Conservation (phyloP, 2,329 filamentous ascomycete genomes). For the Apiospora koreana region DNA sequence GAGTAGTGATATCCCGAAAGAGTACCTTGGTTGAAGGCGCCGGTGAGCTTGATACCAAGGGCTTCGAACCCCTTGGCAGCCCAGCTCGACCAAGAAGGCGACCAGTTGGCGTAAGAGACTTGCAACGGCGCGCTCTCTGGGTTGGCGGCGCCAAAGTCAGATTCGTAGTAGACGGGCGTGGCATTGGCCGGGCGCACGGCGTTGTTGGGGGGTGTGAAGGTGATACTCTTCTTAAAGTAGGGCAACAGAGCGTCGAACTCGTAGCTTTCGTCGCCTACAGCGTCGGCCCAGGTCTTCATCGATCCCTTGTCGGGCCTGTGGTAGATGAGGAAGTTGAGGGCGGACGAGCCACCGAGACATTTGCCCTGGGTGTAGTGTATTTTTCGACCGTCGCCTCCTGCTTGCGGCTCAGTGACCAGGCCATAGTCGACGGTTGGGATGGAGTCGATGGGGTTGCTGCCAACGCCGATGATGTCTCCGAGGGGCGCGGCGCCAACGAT, state of each 20-base stretch:
- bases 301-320: constrained; percentile 26
- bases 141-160: constrained; percentile 27
- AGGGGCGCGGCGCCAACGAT: constrained; percentile 18
- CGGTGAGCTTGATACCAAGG: constrained; percentile 37
- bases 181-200: constrained; percentile 28
- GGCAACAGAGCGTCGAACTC: constrained; percentile 26
- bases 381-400: constrained; percentile 12
- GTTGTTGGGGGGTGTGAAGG: constrained; percentile 26
- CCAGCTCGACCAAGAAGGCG: constrained; percentile 40
- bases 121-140: constrained; percentile 38
- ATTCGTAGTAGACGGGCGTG: constrained; percentile 27
- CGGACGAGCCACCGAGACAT: constrained; percentile 30
- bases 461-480: constrained; percentile 23
- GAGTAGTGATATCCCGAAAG: constrained; percentile 40
- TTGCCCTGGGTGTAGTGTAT: constrained; percentile 31
- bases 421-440: constrained; percentile 26
- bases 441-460: constrained; percentile 14
- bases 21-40: constrained; percentile 42
- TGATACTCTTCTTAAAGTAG: constrained; percentile 27
- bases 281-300: constrained; percentile 27
- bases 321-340: constrained; percentile 34
- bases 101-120: constrained; percentile 43
- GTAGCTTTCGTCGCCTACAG: constrained; percentile 26
- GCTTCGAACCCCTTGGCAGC: constrained; percentile 37
- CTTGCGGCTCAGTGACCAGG: constrained; percentile 24